Base-by-base conservation (phyloP, 1,284 basidiomycete species). In the Phylloporus sp. region DNA sequence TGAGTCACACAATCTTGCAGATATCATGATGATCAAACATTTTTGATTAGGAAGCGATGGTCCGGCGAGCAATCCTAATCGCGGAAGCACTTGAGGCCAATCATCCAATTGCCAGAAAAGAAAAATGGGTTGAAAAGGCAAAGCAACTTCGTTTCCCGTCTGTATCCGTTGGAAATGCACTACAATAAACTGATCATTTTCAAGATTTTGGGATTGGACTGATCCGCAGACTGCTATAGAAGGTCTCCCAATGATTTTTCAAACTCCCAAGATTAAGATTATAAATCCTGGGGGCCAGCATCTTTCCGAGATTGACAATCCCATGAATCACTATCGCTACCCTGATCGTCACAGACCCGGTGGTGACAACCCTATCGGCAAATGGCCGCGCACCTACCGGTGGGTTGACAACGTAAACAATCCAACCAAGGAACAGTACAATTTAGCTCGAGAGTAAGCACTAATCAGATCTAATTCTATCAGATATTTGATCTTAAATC, bases 151-250 rank as follows among this genome's bases (percentile, higher is more conserved):
- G 72, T 47, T 63, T 65, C 62, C 73, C 72, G 73, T 73, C 49
- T 58, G 72, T 60, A 32, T 32, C 32, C 7, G 32, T 32, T 32
- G 32, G 32, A 32, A 11, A 15, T 17, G 8, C 0, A 23, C 43
- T 4, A 45, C 20, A 32, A 11, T 11, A 20, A 60, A 15, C 4
- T 25, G 49, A 2, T 66, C 39, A 1, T 29, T 63, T n/a, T 58
- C 15, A 1, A 73, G 72, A 23, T 73, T 66, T 53, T 73, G 73
- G 72, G 72, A 73, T 55, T 73, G 72, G 72, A 73, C 69, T 19
- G 60, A n/a, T 19, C 27, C 0, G 1, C 64, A 62, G 19, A 74
- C 61, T 1, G 63, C 53, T 6, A 1, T 60, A 5, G 62, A 65
- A 27, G 71, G 71, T 4, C 58, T 72, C 20, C 71, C 73, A 2